Base-by-base conservation (phyloP, 768 basidiomycete genomes). In the Pulveroboletus sp. region DNA sequence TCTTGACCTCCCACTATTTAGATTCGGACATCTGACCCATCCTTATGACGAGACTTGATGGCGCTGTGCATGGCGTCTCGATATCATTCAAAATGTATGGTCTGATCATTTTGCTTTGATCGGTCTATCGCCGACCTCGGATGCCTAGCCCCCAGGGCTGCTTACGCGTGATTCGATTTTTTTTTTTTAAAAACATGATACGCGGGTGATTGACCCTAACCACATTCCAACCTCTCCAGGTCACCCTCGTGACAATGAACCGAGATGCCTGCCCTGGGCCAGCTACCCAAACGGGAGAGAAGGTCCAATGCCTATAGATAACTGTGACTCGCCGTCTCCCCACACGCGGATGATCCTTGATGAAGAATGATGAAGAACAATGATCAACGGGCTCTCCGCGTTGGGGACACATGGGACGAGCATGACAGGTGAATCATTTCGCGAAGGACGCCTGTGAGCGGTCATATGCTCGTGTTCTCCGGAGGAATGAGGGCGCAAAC, bases 371-470 rank as follows among this genome's bases (percentile, higher is more conserved):
- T 9, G 21, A 21, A 21, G 21, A 4, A 21, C 21, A 21, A 21
- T 21, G 21, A 55, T 55, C 53, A 47, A 44, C 35, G n/a, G 32
- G 5, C 17, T 26, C 51, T 53, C 51, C 53, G 31, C 46, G 27
- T 50, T 55, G 50, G 47, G 49, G 53, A 41, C 24, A 30, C 49
- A 21, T n/a, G 37, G 32, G 49, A 24, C 40, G 26, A 50, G 46
- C 54, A 50, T 46, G 50, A 53, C 26, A n/a, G 47, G 59, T 32
- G 59, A 52, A 61, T 61, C 62, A 6, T n/a, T 46, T 38, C n/a
- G 14, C 48, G 56, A 64, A 58, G 45, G 13, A 56, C 54, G 44
- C 62, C 61, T 56, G 47, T 49, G 56, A 58, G 39, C 18, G 31
- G 39, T 47, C 41, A 47, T 55, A 55, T 46, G 44, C 17, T 42